A percentile compares a stretch with the other conserved stretches of the same genome.
These are phyloP conservation scores for Paraconiothyrium brasiliense DNA, from an alignment of 2,329 filamentous ascomycete genomes.

Conservation along the genomic window DNA sequence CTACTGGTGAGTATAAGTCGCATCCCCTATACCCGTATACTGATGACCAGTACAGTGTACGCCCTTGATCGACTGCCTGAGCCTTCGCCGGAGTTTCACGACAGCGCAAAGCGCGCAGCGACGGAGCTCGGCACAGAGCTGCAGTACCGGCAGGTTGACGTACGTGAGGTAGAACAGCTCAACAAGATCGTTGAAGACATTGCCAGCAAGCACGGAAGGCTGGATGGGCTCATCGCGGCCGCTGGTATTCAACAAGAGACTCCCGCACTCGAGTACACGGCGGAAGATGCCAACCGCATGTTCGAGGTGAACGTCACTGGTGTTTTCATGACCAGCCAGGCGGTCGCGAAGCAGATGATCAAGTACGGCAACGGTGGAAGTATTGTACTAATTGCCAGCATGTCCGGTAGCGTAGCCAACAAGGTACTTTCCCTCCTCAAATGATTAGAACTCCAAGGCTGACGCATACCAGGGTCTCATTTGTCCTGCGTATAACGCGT, in stretches of 20 bases:
- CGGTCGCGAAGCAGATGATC: constrained; percentile 72
- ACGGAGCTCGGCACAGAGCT: constrained; percentile 73
- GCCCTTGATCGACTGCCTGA: constrained; percentile 70
- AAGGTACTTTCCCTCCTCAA: constrained; percentile 58
- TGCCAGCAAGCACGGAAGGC: constrained; percentile 71
- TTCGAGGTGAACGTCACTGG: constrained; percentile 70
- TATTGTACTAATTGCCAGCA: constrained; percentile 70
- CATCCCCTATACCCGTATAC: background rate
- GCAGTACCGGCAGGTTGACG: constrained; percentile 81
- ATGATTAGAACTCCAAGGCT: constrained; percentile 15
- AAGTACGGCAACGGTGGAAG: constrained; percentile 67
- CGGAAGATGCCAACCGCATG: constrained; percentile 69
- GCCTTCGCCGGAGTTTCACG: constrained; percentile 70
- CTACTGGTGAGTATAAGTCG: constrained; percentile 62
- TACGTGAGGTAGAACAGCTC: constrained; percentile 74
- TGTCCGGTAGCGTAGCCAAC: constrained; percentile 70
- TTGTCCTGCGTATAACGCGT: constrained; percentile 78
- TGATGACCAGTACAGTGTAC: constrained; percentile 59
- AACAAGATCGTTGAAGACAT: constrained; percentile 75
- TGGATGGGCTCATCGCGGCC: constrained; percentile 82
- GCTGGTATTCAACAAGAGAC: constrained; percentile 86
- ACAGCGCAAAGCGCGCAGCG: constrained; percentile 69
- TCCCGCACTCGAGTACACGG: constrained; percentile 78
- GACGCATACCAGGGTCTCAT: constrained; percentile 64
- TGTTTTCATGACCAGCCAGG: constrained; percentile 70